Evolutionary conservation across 2,329 filamentous ascomycete genomes (phyloP), one percentile per base, ranked within the genome.

Genomic region (Colletotrichum tanaceti): DNA sequence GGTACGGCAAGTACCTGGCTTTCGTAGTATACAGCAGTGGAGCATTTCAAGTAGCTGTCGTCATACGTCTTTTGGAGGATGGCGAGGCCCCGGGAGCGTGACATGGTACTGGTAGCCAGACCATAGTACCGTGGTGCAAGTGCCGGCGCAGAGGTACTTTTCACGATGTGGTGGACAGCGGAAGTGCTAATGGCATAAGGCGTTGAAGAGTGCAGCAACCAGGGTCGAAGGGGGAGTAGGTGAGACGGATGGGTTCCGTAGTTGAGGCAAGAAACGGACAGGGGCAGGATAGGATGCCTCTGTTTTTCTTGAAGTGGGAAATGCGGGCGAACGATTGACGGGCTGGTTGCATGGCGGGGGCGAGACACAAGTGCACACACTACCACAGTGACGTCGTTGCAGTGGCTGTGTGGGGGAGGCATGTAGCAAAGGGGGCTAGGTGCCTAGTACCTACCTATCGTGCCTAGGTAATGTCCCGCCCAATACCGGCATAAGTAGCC

Each of bases 1-100:
- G 41, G 20, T 43, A 57, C 3, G 32, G n/a, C 41, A 73, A 74
- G 63, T 81, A 97, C 94, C 88, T 97, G 91, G 78, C 91, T 89
- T 82, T 99, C 96, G 79, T 97, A 98, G 82, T 97, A 98, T 61
- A 97, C 93, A 46, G 95, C 95, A 1, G 94, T 98, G 16, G 94
- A 98, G 81, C 94, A 98, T 77, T 91, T 94, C 74, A 98, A 83
- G 81, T 97, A 98, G 80, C 92, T 94, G 80, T 98, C 94, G 83
- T 98, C 95, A 82, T 98, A 98, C 64, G 94, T 97, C 87, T 97
- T 98, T 83, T 98, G 95, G 79, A 98, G 89, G 71, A 90, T 89
- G 80, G 91, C 89, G 77, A 90, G 86, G 71, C 79, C 80, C 76
- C 80, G 85, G 77, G 81, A 86, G 74, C 82, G 83, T 78, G 85